Percentiles rank a stretch among this genome's conserved stretches.
These are phyloP conservation scores for Solanum hybrid DNA, from an alignment of 305 asterid genomes.

Conservation along the genomic window DNA sequence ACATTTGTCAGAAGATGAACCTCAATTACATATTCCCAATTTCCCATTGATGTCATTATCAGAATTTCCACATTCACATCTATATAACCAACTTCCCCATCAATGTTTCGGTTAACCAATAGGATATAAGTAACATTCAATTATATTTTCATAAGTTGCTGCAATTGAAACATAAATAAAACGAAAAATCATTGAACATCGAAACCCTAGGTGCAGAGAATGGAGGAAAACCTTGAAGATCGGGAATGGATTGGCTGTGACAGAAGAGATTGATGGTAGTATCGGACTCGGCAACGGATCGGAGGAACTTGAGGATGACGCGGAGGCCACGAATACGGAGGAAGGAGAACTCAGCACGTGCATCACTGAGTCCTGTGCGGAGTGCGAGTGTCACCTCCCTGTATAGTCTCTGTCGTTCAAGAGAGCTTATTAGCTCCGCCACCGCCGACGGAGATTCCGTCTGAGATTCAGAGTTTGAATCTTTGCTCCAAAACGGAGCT, in stretches of 20 bases:
- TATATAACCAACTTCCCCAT: not conserved
- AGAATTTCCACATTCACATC: not conserved
- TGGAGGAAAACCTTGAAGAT: slow-evolving; percentile 54
- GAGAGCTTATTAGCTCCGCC: slow-evolving; percentile 61
- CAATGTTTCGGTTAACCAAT: not conserved
- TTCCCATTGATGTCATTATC: not conserved
- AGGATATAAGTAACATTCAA: not conserved
- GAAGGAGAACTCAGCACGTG: slow-evolving; percentile 86
- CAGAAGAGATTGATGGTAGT: slow-evolving; percentile 57
- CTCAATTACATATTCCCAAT: not conserved
- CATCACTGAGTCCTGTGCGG: slow-evolving; percentile 73
- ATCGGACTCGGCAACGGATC: slow-evolving; percentile 71
- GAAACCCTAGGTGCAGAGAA: not conserved
- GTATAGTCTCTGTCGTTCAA: slow-evolving; percentile 63
- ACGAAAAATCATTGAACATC: not conserved
- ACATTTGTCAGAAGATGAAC: not conserved
- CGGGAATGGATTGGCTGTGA: slow-evolving; percentile 66
- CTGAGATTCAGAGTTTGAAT: slow-evolving; percentile 28
- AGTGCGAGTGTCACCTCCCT: slow-evolving; percentile 85
- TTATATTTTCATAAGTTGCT: not conserved
- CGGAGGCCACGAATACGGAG: slow-evolving; percentile 76
- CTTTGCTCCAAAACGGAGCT: slow-evolving; percentile 76
- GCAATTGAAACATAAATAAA: not conserved
- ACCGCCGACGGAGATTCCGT: slow-evolving; percentile 46
- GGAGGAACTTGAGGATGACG: slow-evolving; percentile 70